Evolutionary conservation across 306 rosid genomes (phyloP).

Genomic region (Vigna unguiculata): DNA sequence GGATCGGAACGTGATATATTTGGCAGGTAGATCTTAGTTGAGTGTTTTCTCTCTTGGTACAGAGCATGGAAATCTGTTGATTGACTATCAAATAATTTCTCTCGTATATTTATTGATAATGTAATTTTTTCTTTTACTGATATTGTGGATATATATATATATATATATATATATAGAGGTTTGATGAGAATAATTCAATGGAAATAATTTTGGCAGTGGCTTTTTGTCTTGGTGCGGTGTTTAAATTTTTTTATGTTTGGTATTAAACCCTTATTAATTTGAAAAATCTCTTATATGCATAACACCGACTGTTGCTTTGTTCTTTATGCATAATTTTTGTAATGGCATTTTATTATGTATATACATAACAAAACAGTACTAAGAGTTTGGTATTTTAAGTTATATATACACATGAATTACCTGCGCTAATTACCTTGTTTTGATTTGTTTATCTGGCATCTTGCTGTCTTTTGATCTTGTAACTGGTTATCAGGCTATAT

Average conservation of each 20-base stretch:
- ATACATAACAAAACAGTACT: not conserved
- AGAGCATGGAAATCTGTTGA: slow-evolving; percentile 36
- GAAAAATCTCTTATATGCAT: slow-evolving; percentile 23
- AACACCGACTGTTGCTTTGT: not conserved
- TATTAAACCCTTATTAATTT: not conserved
- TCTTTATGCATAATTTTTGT: not conserved
- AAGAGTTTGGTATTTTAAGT: not conserved
- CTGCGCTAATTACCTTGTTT: not conserved
- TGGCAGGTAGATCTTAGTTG: slow-evolving; percentile 37
- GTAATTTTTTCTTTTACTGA: slow-evolving; percentile 19
- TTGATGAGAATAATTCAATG: slow-evolving; percentile 40
- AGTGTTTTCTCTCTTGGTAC: slow-evolving; percentile 40
- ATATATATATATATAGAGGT: slow-evolving; percentile 39
- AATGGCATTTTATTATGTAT: not conserved
- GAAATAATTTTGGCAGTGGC: slow-evolving; percentile 31
- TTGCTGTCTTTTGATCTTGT: slow-evolving; percentile 1
- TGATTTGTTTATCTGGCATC: not conserved
- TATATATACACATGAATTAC: too few relatives aligned
- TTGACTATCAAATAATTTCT: slow-evolving; percentile 41
- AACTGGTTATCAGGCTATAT: slow-evolving; percentile 16
- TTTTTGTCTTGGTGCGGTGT: slow-evolving; percentile 2
- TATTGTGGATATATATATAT: slow-evolving; percentile 42
- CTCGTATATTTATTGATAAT: slow-evolving; percentile 17
- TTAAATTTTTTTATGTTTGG: slow-evolving; percentile 12
- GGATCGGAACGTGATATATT: not conserved